A percentile compares a stretch with the other conserved stretches of the same genome.
Evolutionary conservation across 225 moss, liverwort and hornwort genomes (phyloP).

Genomic region (Antitrichia curtipendula): DNA sequence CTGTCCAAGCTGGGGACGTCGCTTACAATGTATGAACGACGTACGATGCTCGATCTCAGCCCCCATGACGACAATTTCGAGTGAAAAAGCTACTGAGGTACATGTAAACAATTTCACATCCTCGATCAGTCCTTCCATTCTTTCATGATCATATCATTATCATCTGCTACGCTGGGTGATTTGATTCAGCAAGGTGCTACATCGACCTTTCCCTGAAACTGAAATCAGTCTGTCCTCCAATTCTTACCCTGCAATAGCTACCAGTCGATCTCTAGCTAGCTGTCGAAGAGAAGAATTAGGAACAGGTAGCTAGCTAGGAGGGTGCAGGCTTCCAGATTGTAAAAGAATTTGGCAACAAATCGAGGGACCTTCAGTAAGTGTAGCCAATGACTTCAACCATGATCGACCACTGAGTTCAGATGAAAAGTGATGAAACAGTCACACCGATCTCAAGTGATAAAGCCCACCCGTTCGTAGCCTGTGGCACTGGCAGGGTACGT

Average conservation of each 20-base stretch:
- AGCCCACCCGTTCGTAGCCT: neutral
- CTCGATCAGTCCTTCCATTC: neutral
- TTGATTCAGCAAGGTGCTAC: neutral
- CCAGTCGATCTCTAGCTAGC: neutral
- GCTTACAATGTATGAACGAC: neutral
- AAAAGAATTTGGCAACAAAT: neutral
- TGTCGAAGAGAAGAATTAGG: neutral
- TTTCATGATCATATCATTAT: neutral
- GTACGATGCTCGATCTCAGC: neutral
- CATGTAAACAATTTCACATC: neutral
- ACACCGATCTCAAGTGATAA: neutral
- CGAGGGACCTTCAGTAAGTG: neutral
- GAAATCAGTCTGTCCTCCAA: neutral
- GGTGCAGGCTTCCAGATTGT: neutral
- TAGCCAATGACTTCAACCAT: constrained; percentile 24
- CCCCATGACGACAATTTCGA: neutral
- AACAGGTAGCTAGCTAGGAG: neutral
- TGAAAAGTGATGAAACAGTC: neutral
- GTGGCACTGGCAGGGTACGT: neutral
- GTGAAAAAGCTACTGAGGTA: neutral
- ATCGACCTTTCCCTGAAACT: neutral
- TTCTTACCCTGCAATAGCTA: neutral
- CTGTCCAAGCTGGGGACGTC: neutral
- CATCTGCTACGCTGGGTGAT: no score
- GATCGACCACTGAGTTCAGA: neutral